Evolutionary conservation across 2,329 filamentous ascomycete species (phyloP), one percentile per base, ranked within the genome.

Genomic region (Monosporascus sp.): DNA sequence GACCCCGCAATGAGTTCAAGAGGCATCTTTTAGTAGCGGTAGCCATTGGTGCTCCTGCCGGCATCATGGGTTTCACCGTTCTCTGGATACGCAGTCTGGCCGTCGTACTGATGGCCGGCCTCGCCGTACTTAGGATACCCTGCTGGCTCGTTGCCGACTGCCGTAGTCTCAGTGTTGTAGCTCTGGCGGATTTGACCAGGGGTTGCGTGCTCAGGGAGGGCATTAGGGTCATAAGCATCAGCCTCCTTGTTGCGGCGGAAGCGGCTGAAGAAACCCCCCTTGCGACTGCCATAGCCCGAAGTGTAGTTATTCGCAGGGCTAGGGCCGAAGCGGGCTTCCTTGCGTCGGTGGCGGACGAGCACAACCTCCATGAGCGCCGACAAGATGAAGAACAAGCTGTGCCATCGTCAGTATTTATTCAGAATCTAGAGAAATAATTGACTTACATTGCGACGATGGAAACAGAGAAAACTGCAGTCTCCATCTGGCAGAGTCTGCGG

Each of bases 391-490:
- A 93, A 85, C 73, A 89, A 70, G 48, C 85, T 89, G 43, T 11
- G 53, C 25, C 25, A 17, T 35, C 18, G 27, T 54, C 50, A 52
- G 47, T 35, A 9, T 3, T 6, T 20, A 31, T 27, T 22, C 5
- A n/a, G 22, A 38, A 15, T 8, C 36, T 18, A 17, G n/a, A 22
- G 18, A 24, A 7, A 8, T 56, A 7, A 27, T 9, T 2, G 8
- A 60, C 77, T 73, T 76, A 91, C 85, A 88, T 84, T 65, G 80
- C 88, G 53, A 91, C 81, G 55, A 97, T 88, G 31, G 91, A 76
- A 17, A 94, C 85, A 3, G 89, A 88, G 59, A 97, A 86, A 55
- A 78, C 81, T 45, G 86, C 90, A 49, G 85, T 89, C 72, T 96
- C 83, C 60, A 96, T 75, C 54, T 78, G 78, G 75, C 92, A 97